Base-by-base conservation (phyloP, 1,284 basidiomycete genomes). In the Neolentinus lepideus region DNA sequence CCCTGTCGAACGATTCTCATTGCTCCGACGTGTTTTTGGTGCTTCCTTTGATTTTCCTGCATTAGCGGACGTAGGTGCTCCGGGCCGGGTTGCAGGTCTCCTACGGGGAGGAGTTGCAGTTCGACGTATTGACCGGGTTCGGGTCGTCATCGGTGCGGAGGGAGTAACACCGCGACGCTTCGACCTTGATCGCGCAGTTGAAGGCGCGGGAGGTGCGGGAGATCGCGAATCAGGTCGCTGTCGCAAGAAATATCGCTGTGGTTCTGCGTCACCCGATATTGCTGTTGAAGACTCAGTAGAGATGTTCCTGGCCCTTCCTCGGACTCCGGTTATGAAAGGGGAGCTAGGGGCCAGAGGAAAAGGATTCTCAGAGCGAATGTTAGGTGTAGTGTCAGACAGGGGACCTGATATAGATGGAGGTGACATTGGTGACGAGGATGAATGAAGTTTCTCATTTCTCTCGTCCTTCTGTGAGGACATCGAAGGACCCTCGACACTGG, bases 211-310 rank as follows among this genome's bases (percentile, higher is more conserved):
- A 6, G 52, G 53, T 31, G 48, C 43, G n/a, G 21, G 53, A 1
- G 21, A 35, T 51, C 61, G 67, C 12, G 66, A 64, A 27, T 14
- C 47, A 25, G 12, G 47, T 26, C 47, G 47, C 27, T 50, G 4
- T 4, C 47, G 47, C 22, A 50, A 29, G 24, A 25, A 50, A 21
- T 50, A 50, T 12, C 47, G 16, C 12, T 6, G 47, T 3, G 38
- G 38, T 21, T 6, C 38, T 9, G 38, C 38, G 19, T 21, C 38
- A n/a, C 19, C 19, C 38, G 38, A n/a, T 21, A 71, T 56, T 10
- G 69, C 60, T 53, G 68, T 69, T 51, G 66, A 63, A 26, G 63
- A 55, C 16, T 63, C 58, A 1, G 57, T 54, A 53, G 72, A 75
- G 25, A 69, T 69, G 10, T 61, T 62, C 14, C 19, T 43, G 8